Conservation (phyloP, 108 stramenopile genomes). For the Skeletonema marinoi region DNA sequence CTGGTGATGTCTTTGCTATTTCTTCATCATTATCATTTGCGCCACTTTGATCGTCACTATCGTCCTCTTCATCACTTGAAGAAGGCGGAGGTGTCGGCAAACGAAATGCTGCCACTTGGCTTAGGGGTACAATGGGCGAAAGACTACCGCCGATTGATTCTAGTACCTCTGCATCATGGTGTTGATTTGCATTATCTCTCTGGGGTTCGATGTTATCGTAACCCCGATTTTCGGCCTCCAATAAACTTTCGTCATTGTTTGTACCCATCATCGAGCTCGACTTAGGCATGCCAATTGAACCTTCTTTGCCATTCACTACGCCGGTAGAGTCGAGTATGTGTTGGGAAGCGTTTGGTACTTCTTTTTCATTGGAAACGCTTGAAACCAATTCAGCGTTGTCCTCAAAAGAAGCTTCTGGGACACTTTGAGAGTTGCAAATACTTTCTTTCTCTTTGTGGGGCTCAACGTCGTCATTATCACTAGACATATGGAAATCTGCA, state of each 20-base stretch:
- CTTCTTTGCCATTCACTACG: background rate
- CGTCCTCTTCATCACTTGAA: conserved; percentile 31
- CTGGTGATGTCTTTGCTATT: background rate
- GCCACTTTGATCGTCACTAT: conserved; percentile 2
- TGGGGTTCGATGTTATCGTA: background rate
- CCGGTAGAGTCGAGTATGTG: background rate
- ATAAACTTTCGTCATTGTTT: background rate
- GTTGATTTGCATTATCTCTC: background rate
- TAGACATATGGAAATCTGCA: background rate
- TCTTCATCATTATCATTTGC: background rate
- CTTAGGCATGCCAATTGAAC: background rate
- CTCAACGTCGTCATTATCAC: background rate
- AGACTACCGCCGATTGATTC: background rate
- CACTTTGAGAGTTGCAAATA: background rate
- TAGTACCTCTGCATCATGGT: background rate
- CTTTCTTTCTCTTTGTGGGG: background rate
- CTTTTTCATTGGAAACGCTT: background rate
- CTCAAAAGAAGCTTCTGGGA: background rate
- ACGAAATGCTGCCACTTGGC: conserved; percentile 22
- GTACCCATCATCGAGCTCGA: too few relatives aligned
- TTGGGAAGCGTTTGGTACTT: background rate
- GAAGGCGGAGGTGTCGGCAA: conserved; percentile 52
- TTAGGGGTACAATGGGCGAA: background rate
- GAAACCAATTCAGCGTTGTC: background rate
- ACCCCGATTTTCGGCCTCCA: background rate